Conservation (phyloP, 2,329 filamentous ascomycete genomes). For the Kalmusia sp. region DNA sequence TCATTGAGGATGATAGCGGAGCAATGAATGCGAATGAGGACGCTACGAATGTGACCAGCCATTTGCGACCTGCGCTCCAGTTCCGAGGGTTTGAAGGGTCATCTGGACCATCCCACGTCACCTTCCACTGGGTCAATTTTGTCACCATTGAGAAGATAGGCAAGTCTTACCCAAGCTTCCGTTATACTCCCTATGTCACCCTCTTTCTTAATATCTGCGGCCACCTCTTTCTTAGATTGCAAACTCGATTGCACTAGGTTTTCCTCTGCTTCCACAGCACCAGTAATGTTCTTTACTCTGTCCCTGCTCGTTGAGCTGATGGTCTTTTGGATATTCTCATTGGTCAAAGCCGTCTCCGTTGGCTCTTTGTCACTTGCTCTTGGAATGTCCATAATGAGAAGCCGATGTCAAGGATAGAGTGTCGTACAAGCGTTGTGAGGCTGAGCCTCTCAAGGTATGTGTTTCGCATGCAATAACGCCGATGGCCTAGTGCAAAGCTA, state of each 20-base stretch:
- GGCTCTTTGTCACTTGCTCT: not conserved
- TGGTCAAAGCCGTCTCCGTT: not conserved
- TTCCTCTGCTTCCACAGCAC: no score
- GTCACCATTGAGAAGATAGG: not conserved
- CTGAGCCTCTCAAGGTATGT: not conserved
- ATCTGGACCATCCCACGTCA: conserved; percentile 11
- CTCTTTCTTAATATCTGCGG: no score
- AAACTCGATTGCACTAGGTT: not conserved
- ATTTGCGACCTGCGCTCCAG: conserved; percentile 13
- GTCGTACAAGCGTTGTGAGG: not conserved
- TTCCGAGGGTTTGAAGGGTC: conserved; percentile 14
- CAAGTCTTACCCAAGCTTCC: not conserved
- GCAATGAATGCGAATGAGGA: conserved; percentile 14
- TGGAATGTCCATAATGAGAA: not conserved
- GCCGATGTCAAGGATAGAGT: not conserved
- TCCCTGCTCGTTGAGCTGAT: no score
- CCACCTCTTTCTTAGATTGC: no score
- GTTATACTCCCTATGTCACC: not conserved
- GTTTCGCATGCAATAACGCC: not conserved
- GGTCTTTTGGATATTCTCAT: not conserved
- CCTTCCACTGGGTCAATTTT: not conserved
- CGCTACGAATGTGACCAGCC: conserved; percentile 7
- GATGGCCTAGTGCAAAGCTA: not conserved
- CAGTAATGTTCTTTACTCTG: no score
- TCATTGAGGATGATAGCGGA: conserved; percentile 14